Base-by-base conservation (phyloP, 2,329 filamentous ascomycete genomes). In the Clonostachys chloroleuca region DNA sequence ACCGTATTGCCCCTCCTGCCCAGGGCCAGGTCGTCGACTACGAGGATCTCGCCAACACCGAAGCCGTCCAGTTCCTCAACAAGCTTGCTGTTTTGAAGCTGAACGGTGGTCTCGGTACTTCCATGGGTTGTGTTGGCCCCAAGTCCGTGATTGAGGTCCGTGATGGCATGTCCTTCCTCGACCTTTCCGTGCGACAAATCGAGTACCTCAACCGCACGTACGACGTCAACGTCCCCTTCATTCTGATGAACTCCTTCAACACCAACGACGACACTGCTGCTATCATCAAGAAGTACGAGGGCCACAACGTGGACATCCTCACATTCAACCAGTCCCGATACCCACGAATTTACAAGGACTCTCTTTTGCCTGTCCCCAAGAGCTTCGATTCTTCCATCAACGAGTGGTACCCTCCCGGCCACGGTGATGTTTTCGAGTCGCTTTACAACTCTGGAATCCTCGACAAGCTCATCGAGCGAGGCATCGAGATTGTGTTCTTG, bases 231-330 rank as follows among this genome's bases (percentile, higher is more conserved):
- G 94, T 99, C 34, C 94, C 94, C 43, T 96, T 99, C 72, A 85
- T 99, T 58, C 86, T 99, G 60, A 99, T 99, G 94, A 99, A 99
- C 86, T 97, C 94, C 47, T 99, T 99, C 88, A 99, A 99, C 83
- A 99, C 94, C 67, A 92, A 99, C 69, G 84, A 92, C 62, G 94
- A 99, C 67, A 99, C 94, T 45, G 91, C 92, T 53, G 91, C 90
- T 73, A 99, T 99, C 74, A 99, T 99, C 80, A 99, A 99, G 85
- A 99, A 99, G 80, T 99, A 97, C 75, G 92, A 99, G 78, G 94
- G 94, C 55, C 94, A 99, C 83, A 96, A 96, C 69, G 95, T 99
- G 64, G 94, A 99, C 67, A 97, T 99, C 69, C 80, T 97, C 68
- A 97, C 94, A 68, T 99, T 99, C 86, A 99, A 99, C 81, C 94